A percentile compares a stretch with the other conserved stretches of the same genome.
Evolutionary conservation across 306 rosid species (phyloP).

Genomic region (Pueraria montana): DNA sequence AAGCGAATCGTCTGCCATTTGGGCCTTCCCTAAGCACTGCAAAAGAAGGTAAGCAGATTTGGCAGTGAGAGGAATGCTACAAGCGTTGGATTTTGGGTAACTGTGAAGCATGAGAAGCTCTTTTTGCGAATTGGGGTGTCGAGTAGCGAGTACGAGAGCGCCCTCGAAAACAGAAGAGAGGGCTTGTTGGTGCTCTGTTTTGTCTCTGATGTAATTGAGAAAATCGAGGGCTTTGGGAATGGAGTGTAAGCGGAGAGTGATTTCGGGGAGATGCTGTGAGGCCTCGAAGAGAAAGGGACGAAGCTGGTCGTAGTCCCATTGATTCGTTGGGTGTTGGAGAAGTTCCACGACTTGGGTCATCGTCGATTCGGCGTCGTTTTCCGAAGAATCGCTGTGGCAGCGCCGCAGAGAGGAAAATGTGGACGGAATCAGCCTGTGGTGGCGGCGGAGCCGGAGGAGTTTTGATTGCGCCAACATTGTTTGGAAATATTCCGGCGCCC

Average conservation of each 20-base stretch:
- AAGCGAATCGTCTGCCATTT: constrained; percentile 65
- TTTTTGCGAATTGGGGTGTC: constrained; percentile 53
- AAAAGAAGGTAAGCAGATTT: constrained; percentile 53
- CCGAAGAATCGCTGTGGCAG: constrained; percentile 30
- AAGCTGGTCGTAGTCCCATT: constrained; percentile 59
- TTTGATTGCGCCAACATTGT: constrained; percentile 42
- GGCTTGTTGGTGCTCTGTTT: constrained; percentile 22
- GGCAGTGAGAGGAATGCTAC: constrained; percentile 47
- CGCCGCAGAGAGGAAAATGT: neutral
- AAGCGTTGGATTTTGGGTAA: constrained; percentile 43
- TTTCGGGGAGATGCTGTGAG: constrained; percentile 51
- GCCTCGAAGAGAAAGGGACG: constrained; percentile 55
- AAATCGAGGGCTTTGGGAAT: constrained; percentile 49
- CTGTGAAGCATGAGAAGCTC: constrained; percentile 57
- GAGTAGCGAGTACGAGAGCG: constrained; percentile 58
- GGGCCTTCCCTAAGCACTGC: constrained; percentile 51
- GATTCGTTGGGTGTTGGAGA: constrained; percentile 57
- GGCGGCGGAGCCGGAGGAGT: constrained; percentile 39
- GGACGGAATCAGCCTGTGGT: neutral
- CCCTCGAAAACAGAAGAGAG: constrained; percentile 64
- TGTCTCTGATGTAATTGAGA: constrained; percentile 40
- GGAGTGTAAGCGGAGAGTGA: constrained; percentile 57
- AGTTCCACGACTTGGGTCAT: constrained; percentile 59
- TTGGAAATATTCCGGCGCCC: neutral
- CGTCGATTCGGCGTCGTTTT: constrained; percentile 45